These are phyloP conservation scores for Colletotrichum melonis DNA, from an alignment of 2,329 filamentous ascomycete species.

Conservation along the genomic window DNA sequence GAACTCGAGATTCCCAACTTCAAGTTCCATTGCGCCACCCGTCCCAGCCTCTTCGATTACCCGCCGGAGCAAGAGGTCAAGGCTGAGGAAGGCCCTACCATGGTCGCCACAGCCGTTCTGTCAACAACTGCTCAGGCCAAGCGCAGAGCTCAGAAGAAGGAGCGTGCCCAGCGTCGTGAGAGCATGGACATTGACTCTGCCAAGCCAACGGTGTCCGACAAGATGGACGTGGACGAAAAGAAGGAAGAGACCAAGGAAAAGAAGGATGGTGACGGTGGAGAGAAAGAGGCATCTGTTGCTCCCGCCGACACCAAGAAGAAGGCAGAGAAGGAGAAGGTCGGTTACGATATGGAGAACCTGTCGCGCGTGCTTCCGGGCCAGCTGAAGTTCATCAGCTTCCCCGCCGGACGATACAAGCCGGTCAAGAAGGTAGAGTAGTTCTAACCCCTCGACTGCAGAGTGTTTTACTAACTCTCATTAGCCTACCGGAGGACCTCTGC, in stretches of 20 bases:
- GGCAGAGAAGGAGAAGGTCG: slow-evolving; percentile 93
- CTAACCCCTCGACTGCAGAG: neutral
- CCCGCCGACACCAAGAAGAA: slow-evolving; percentile 81
- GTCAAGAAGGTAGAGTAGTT: slow-evolving; percentile 78
- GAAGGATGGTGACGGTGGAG: slow-evolving; percentile 58
- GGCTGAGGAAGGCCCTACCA: slow-evolving; percentile 89
- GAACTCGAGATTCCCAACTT: slow-evolving; percentile 93
- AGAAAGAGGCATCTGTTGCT: slow-evolving; percentile 65
- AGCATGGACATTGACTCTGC: slow-evolving; percentile 95
- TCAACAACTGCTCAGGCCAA: slow-evolving; percentile 98
- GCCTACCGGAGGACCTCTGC: slow-evolving; percentile 92
- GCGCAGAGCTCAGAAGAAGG: slow-evolving; percentile 92
- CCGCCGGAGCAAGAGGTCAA: slow-evolving; percentile 97
- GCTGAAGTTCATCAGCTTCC: slow-evolving; percentile 95
- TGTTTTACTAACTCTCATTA: slow-evolving; percentile 62
- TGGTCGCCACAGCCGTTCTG: slow-evolving; percentile 94
- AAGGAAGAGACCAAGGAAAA: slow-evolving; percentile 71
- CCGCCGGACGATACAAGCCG: slow-evolving; percentile 89
- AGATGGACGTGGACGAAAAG: slow-evolving; percentile 88
- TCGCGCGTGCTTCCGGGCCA: slow-evolving; percentile 91
- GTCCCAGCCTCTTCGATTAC: slow-evolving; percentile 97
- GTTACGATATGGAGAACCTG: slow-evolving; percentile 97
- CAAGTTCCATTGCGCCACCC: slow-evolving; percentile 95
- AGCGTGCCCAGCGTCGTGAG: slow-evolving; percentile 87
- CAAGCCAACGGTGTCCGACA: slow-evolving; percentile 72